Base-by-base conservation (phyloP, 805 yeast species). In the Ogataea sp. region DNA sequence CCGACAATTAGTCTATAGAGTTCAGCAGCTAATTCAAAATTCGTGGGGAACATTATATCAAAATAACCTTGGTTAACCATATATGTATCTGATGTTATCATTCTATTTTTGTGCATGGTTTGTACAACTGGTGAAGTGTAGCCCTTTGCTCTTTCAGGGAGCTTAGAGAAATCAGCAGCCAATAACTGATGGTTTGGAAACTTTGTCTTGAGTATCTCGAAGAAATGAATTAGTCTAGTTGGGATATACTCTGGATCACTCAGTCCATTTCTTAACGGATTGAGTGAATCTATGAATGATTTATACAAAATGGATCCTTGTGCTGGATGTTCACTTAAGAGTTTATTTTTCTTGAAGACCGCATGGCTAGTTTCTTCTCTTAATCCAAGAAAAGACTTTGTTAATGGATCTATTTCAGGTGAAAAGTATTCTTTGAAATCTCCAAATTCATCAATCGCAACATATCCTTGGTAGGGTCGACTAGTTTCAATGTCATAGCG, bases 41-140 rank as follows among this genome's bases (percentile, higher is more conserved):
- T 83, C 0, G 95, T 86, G 9, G 94, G 85, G 52, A 86, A 86
- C 81, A 84, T 77, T 37, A 86, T 85, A 57, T 86, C 95, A 55
- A 84, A 86, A 52, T 71, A 82, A 0, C 95, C 96, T 54, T 84
- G 95, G 30, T 80, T 71, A n/a, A 75, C 81, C 89, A 86, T 80
- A 56, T 78, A 85, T 0, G 89, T 78, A 29, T 78, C 69, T 0
- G 80, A 74, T 17, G 83, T 78, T 4, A 84, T 71, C 80, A 83
- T 81, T 41, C 68, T 65, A 45, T 80, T 77, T 38, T 78, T 67
- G 42, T 82, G 63, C 51, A 83, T 72, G 0, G 94, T 84, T 53
- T 84, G 94, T 0, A 84, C 93, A 2, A 83, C 87, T 0, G 95
- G 95, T 0, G 85, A 68, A 48, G 73, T 75, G 53, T 71, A 80